Conservation (phyloP, 176 grass and related monocot species). For the Carex littledalei region DNA sequence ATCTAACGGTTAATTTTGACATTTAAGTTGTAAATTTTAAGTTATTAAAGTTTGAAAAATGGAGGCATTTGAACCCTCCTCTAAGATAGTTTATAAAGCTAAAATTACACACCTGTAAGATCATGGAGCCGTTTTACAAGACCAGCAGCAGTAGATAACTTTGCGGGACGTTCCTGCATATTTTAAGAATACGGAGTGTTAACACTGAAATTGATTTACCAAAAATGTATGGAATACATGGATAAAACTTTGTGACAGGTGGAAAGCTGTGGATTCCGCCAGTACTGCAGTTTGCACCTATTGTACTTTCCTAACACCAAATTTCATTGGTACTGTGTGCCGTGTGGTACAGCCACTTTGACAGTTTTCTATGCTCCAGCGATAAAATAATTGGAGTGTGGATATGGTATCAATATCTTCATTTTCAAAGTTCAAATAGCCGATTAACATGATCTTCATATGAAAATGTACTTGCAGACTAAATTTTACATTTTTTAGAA, state of each 20-base stretch:
- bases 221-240: not conserved
- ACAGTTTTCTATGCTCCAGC: not conserved
- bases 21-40: no score
- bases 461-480: no score
- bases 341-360: no score
- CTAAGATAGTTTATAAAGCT: slow-evolving; percentile 4
- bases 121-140: slow-evolving; percentile 80
- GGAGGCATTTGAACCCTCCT: no score
- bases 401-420: no score
- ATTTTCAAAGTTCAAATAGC: no score
- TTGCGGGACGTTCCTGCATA: slow-evolving; percentile 60
- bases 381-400: not conserved
- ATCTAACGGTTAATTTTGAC: no score
- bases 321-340: no score
- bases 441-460: no score
- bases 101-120: slow-evolving; percentile 59
- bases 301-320: not conserved
- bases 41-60: no score
- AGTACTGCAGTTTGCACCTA: not conserved
- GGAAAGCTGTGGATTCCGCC: not conserved
- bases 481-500: no score
- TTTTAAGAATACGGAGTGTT: not conserved
- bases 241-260: not conserved
- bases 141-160: slow-evolving; percentile 72
- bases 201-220: not conserved